Evolutionary conservation across 2,329 filamentous ascomycete genomes (phyloP).

Genomic region (Plenodomus lindquistii): DNA sequence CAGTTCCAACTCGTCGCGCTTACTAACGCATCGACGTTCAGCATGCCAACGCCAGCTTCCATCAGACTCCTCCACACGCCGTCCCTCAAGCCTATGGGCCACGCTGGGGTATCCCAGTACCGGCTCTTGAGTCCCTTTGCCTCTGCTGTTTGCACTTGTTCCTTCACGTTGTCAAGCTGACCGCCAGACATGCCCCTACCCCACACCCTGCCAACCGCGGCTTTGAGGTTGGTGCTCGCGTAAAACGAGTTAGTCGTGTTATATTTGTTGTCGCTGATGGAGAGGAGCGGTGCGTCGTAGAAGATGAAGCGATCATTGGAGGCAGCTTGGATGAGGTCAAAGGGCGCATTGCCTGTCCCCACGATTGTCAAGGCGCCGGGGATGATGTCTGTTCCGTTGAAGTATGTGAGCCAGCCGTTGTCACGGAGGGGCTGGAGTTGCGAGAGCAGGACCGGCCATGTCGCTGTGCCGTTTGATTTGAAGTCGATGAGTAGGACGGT

Average conservation of each 20-base stretch:
- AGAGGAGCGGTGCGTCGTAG: conserved; percentile 66
- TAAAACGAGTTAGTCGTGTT: conserved; percentile 32
- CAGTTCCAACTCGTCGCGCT: conserved; percentile 33
- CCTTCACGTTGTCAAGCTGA: conserved; percentile 18
- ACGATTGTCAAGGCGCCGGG: conserved; percentile 68
- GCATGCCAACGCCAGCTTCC: conserved; percentile 20
- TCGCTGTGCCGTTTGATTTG: conserved; percentile 61
- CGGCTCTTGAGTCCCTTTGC: conserved; percentile 25
- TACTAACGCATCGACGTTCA: conserved; percentile 29
- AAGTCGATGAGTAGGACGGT: conserved; percentile 70
- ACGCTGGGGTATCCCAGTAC: conserved; percentile 31
- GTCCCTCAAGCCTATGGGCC: conserved; percentile 29
- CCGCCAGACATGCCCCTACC: conserved; percentile 8
- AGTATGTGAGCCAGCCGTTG: conserved; percentile 55
- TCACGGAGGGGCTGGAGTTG: conserved; percentile 64
- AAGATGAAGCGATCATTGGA: conserved; percentile 63
- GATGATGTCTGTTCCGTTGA: conserved; percentile 55
- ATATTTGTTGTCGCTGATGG: conserved; percentile 23
- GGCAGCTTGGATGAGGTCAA: conserved; percentile 59
- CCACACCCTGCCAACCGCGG: conserved; percentile 25
- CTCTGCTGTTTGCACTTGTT: conserved; percentile 25
- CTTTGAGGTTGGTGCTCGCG: conserved; percentile 24
- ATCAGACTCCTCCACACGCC: conserved; percentile 24
- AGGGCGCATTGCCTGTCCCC: conserved; percentile 67
- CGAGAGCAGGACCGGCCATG: conserved; percentile 57